These are phyloP conservation scores for Chalara sp. DNA, from an alignment of 2,329 filamentous ascomycete genomes.

Conservation along the genomic window DNA sequence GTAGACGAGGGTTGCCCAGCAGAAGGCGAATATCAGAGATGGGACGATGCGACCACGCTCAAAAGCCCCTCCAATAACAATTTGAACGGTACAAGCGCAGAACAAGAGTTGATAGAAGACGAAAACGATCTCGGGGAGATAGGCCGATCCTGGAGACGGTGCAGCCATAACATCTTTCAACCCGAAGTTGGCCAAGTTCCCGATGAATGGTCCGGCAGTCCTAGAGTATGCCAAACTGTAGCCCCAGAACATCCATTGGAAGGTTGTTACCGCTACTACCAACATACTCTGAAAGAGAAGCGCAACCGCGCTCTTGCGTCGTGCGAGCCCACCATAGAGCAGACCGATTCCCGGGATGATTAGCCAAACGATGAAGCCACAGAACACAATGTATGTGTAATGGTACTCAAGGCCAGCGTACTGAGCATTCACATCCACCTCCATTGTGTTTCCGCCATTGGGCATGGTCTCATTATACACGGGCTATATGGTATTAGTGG, in stretches of 20 bases:
- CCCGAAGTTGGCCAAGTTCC: slow-evolving; percentile 54
- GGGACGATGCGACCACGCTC: slow-evolving; percentile 52
- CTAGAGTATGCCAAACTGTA: slow-evolving; percentile 57
- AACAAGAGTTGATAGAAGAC: slow-evolving; percentile 61
- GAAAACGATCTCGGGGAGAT: slow-evolving; percentile 59
- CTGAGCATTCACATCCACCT: slow-evolving; percentile 44
- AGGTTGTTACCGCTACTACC: slow-evolving; percentile 46
- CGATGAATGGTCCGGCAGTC: slow-evolving; percentile 55
- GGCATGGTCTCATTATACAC: slow-evolving; percentile 29
- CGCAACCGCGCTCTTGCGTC: slow-evolving; percentile 54
- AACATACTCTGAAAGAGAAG: slow-evolving; percentile 57
- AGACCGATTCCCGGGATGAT: slow-evolving; percentile 63
- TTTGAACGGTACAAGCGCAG: slow-evolving; percentile 53
- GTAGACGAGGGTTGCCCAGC: slow-evolving; percentile 60
- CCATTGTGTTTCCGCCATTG: slow-evolving; percentile 45
- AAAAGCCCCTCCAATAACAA: slow-evolving; percentile 58
- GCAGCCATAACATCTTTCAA: slow-evolving; percentile 53
- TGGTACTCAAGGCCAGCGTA: slow-evolving; percentile 54
- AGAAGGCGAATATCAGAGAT: slow-evolving; percentile 56
- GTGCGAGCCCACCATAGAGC: slow-evolving; percentile 56
- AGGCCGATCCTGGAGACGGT: slow-evolving; percentile 48
- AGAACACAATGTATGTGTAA: slow-evolving; percentile 53
- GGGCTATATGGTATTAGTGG: slow-evolving; percentile 14
- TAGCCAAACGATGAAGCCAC: slow-evolving; percentile 55
- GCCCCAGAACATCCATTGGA: slow-evolving; percentile 58